phyloP scores from a whole-genome alignment of 2,329 filamentous ascomycete genomes.

The Aspergillus japonicus region DNA sequence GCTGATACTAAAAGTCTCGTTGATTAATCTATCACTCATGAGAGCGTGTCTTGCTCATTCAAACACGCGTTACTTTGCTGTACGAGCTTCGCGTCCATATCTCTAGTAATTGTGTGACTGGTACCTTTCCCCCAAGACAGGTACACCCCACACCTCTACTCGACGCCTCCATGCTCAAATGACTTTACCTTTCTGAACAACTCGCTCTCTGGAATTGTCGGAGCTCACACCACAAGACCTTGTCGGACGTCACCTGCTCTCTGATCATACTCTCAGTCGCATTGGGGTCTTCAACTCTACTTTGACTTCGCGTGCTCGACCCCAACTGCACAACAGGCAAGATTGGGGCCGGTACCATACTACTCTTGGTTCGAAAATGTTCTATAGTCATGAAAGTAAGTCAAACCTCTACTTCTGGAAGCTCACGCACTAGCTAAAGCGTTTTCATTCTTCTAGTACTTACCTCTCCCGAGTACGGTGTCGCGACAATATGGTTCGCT shows the following conservation, averaged over 20 bases:
- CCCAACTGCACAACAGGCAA: not conserved
- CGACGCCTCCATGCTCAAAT: no score
- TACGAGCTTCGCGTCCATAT: no score
- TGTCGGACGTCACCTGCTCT: not conserved
- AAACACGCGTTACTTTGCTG: no score
- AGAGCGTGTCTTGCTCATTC: no score
- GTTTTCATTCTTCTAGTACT: conserved; percentile 57
- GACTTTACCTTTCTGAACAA: no score
- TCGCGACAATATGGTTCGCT: conserved; percentile 83
- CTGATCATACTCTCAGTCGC: not conserved
- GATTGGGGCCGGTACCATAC: not conserved
- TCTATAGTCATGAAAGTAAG: conserved; percentile 93
- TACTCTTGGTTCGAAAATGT: conserved; percentile 59
- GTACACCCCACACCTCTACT: no score
- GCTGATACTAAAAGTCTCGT: not conserved
- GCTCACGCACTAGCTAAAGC: not conserved
- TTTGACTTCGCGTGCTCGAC: not conserved
- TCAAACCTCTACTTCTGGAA: conserved; percentile 6
- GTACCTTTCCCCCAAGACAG: no score
- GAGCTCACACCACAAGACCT: not conserved
- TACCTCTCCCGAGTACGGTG: conserved; percentile 81
- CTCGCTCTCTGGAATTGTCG: no score
- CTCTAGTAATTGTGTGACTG: no score
- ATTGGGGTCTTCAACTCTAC: not conserved
- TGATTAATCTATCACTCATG: not conserved